phyloP scores from a whole-genome alignment of 768 basidiomycete genomes.

The Sistotremastrum suecicum region DNA sequence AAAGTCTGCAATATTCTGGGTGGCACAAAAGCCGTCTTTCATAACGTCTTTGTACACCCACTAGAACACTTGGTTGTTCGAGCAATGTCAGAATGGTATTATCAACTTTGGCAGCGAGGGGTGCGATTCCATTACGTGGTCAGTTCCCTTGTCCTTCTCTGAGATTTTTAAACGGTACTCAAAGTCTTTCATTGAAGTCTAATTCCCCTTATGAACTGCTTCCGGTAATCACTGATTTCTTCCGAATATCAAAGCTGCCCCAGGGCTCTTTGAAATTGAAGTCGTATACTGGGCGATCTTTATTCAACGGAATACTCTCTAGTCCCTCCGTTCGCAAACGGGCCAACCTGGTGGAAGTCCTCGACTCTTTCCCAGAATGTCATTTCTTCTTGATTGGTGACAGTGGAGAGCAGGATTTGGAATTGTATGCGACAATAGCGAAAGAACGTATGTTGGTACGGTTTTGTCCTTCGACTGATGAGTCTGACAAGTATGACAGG shows the following conservation, averaged over 20 bases:
- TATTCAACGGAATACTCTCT: slow-evolving; percentile 72
- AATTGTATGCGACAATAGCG: slow-evolving; percentile 74
- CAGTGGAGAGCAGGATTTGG: slow-evolving; percentile 89
- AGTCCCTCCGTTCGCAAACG: slow-evolving; percentile 78
- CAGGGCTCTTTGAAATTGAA: slow-evolving; percentile 66
- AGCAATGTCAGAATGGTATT: slow-evolving; percentile 75
- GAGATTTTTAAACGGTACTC: slow-evolving; percentile 4
- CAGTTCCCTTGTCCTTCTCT: slow-evolving; percentile 17
- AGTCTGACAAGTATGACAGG: slow-evolving; percentile 1
- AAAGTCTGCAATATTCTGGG: slow-evolving; percentile 65
- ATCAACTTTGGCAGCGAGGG: slow-evolving; percentile 49
- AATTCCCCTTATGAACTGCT: slow-evolving; percentile 82
- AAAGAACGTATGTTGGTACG: slow-evolving; percentile 25
- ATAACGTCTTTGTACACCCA: slow-evolving; percentile 86
- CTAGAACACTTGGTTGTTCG: slow-evolving; percentile 65
- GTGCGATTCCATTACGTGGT: slow-evolving; percentile 85
- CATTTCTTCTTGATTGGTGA: slow-evolving; percentile 83
- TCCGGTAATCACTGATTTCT: slow-evolving; percentile 64
- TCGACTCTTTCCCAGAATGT: slow-evolving; percentile 60
- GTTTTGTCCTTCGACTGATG: too few species aligned
- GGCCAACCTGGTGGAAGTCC: slow-evolving; percentile 60
- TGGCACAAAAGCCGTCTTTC: slow-evolving; percentile 73
- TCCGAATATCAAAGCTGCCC: slow-evolving; percentile 55
- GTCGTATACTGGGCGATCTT: slow-evolving; percentile 71
- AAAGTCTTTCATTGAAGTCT: slow-evolving; percentile 32